Evolutionary conservation across 805 yeast species (phyloP).

Genomic region (Teunomyces atbi): DNA sequence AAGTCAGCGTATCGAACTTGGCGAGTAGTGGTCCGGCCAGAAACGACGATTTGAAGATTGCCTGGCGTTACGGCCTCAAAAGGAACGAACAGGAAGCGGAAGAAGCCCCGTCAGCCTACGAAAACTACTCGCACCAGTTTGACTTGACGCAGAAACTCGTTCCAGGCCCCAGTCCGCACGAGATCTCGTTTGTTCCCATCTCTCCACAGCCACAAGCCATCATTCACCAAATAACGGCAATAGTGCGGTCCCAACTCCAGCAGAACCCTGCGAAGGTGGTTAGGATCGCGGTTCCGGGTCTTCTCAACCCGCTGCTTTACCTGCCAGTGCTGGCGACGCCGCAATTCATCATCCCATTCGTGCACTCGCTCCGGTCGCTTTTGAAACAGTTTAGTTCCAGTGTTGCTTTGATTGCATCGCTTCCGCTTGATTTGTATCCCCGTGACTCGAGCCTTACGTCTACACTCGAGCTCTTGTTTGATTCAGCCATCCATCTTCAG

Average conservation of each 20-base stretch:
- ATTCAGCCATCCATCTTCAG: slow-evolving; percentile 68
- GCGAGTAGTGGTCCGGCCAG: slow-evolving; percentile 19
- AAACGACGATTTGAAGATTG: slow-evolving; percentile 67
- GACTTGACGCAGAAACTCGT: slow-evolving; percentile 71
- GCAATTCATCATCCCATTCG: slow-evolving; percentile 53
- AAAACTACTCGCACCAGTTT: slow-evolving; percentile 62
- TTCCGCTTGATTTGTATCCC: slow-evolving; percentile 67
- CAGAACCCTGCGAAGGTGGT: slow-evolving; percentile 48
- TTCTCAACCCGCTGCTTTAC: slow-evolving; percentile 76
- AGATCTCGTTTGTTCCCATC: slow-evolving; percentile 55
- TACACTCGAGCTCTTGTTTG: slow-evolving; percentile 56
- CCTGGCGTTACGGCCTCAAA: slow-evolving; percentile 83
- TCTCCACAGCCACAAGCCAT: slow-evolving; percentile 16
- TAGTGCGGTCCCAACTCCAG: slow-evolving; percentile 33
- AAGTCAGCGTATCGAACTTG: slow-evolving; percentile 67
- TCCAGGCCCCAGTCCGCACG: slow-evolving; percentile 65
- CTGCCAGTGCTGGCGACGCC: slow-evolving; percentile 48
- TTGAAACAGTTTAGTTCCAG: slow-evolving; percentile 45
- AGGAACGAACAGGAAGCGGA: slow-evolving; percentile 14
- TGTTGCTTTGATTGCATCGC: slow-evolving; percentile 51
- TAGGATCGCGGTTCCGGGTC: slow-evolving; percentile 70
- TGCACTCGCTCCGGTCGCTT: slow-evolving; percentile 57
- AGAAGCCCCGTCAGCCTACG: slow-evolving; percentile 30
- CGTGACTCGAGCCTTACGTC: slow-evolving; percentile 47
- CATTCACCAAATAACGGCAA: slow-evolving; percentile 42